Evolutionary conservation across 768 basidiomycete species (phyloP), one percentile per base, ranked within the genome.

Genomic region (Ramaria rubella): DNA sequence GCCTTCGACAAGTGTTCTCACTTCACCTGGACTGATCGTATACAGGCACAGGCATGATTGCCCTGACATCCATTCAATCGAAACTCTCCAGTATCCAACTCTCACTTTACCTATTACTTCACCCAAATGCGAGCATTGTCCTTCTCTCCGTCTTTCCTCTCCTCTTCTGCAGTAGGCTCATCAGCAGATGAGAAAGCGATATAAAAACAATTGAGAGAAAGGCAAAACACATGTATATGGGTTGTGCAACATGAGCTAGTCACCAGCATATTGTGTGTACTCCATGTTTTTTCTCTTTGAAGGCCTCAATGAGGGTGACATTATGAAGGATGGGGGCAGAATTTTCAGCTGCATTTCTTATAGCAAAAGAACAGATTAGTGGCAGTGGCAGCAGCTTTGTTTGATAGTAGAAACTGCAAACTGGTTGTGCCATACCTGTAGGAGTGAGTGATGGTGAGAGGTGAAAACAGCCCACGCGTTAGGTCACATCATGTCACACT

Each of bases 61-160:
- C 15, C 24, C 52, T 54, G 17, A 24, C 24, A 33, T n/a, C 12
- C 21, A n/a, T 43, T 40, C 27, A 17, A 8, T 42, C 23, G 40
- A 19, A 42, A 21, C n/a, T n/a, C n/a, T n/a, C n/a, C n/a, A n/a
- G n/a, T n/a, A n/a, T n/a, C n/a, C n/a, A 5, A 11, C 24, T 21
- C 2, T 23, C 23, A 19, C 29, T n/a, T 46, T 31, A 38, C 43
- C 19, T 49, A 53, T 58, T 27, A 21, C 36, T 26, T 60, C 60
- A 23, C 57, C 55, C 52, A 60, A 9, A 60, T 43, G 30, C 46
- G 24, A 2, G 60, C 50, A 33, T 60, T 57, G 44, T 60, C 60
- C 29, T 60, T 60, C n/a, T 52, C 42, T 46, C 46, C 54, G n/a
- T 58, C 45, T 43, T 60, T 60, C 6, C 43, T 34, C 51, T 60